Evolutionary conservation across 176 grass and related monocot genomes (phyloP).

Genomic region (Hordeum marinum): DNA sequence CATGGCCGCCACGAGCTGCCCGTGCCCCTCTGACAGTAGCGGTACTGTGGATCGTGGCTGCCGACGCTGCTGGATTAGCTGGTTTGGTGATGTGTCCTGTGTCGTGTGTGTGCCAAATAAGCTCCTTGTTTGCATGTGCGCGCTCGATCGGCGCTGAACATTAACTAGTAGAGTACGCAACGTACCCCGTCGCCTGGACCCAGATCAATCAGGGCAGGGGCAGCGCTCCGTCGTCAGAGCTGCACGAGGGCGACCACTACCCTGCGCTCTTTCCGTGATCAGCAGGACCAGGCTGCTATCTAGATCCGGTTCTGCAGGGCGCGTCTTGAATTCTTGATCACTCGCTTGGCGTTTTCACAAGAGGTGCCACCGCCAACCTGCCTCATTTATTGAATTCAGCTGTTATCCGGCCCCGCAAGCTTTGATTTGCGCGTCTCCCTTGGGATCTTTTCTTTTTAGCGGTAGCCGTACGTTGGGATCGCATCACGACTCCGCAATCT

Average conservation of each 20-base stretch:
- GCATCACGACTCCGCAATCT: neutral
- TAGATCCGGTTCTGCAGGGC: neutral
- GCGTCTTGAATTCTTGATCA: neutral
- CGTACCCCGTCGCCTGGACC: neutral
- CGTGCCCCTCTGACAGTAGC: neutral
- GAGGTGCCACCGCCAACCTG: neutral
- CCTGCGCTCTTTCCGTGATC: neutral
- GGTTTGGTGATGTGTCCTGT: no score
- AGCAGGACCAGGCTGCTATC: neutral
- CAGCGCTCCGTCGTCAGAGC: neutral
- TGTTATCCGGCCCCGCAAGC: no score
- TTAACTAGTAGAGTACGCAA: neutral
- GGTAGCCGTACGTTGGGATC: neutral
- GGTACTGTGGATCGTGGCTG: neutral
- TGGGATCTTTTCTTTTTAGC: no score
- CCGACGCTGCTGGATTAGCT: neutral
- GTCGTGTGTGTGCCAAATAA: neutral
- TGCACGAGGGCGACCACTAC: conserved; percentile 7
- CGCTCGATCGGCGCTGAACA: neutral
- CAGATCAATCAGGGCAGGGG: neutral
- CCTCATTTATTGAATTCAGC: no score
- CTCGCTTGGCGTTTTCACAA: neutral
- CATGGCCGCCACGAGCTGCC: neutral
- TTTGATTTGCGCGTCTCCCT: neutral
- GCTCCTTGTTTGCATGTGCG: neutral